Evolutionary conservation across 2,329 filamentous ascomycete species (phyloP).

Genomic region (Xylariomycetidae sp.): DNA sequence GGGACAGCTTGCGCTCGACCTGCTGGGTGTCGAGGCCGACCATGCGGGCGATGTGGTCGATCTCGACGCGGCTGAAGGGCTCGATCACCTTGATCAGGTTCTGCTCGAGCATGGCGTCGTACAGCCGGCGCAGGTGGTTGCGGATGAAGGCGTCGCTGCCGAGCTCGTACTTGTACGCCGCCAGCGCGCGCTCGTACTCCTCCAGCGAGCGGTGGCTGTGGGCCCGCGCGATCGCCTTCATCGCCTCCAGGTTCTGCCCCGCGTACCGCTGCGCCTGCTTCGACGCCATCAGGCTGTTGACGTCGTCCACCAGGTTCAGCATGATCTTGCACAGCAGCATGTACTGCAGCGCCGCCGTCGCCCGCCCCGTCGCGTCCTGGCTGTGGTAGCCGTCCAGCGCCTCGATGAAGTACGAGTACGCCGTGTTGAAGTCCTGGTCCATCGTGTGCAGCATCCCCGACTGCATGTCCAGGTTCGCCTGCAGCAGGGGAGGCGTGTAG

Average conservation of each 20-base stretch:
- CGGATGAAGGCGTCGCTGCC: constrained; percentile 94
- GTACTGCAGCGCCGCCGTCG: constrained; percentile 97
- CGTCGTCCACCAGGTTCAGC: constrained; percentile 94
- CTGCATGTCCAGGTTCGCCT: constrained; percentile 98
- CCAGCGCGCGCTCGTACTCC: constrained; percentile 91
- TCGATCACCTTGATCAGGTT: constrained; percentile 99
- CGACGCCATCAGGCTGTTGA: constrained; percentile 87
- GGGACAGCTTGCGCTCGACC: constrained; percentile 94
- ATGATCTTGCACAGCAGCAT: constrained; percentile 99
- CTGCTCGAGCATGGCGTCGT: constrained; percentile 98
- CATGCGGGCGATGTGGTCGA: constrained; percentile 95
- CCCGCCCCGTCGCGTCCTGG: constrained; percentile 80
- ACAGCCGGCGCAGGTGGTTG: constrained; percentile 89
- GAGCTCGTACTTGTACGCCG: constrained; percentile 86
- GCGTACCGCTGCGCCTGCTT: constrained; percentile 98
- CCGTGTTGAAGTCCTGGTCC: constrained; percentile 98
- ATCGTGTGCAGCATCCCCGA: constrained; percentile 98
- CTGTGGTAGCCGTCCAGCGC: constrained; percentile 94
- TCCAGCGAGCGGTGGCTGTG: constrained; percentile 94
- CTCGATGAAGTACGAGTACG: constrained; percentile 98
- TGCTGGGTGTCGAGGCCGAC: constrained; percentile 93
- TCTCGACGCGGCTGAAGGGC: constrained; percentile 95
- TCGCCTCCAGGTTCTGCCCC: constrained; percentile 91
- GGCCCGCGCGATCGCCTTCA: constrained; percentile 96
- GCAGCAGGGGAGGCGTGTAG: constrained; percentile 90